Percentiles rank a stretch among this genome's conserved stretches.
phyloP scores from a whole-genome alignment of 805 yeast species.

The Kazachstania bromeliacearum region DNA sequence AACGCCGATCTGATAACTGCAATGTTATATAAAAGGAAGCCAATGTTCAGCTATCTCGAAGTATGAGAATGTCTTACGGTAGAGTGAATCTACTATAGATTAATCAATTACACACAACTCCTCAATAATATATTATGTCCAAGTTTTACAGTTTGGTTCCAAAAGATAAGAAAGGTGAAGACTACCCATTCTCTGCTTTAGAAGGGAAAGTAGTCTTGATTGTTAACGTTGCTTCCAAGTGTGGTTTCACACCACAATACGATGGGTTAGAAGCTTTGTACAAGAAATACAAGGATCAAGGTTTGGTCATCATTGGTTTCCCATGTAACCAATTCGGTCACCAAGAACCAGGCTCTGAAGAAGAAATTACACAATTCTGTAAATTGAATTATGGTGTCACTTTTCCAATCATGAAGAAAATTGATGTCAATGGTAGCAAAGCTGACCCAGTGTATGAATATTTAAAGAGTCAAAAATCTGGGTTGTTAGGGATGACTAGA shows the following conservation, averaged over 20 bases:
- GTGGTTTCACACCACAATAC: constrained; percentile 72
- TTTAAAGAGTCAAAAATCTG: constrained; percentile 57
- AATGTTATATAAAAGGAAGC: no score
- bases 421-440: constrained; percentile 79
- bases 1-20: no score
- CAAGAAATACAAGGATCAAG: constrained; percentile 52
- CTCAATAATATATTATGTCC: constrained; percentile 23
- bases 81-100: no score
- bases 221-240: constrained; percentile 84
- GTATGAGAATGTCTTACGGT: no score
- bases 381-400: constrained; percentile 76
- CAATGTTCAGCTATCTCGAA: no score
- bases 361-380: constrained; percentile 68
- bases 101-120: no score
- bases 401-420: constrained; percentile 79
- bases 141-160: constrained; percentile 60
- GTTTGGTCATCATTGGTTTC: constrained; percentile 66
- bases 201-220: constrained; percentile 74
- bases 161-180: constrained; percentile 46
- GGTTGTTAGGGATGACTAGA: constrained; percentile 55
- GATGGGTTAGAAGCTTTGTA: constrained; percentile 60
- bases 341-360: constrained; percentile 64
- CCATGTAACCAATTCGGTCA: constrained; percentile 87
- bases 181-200: constrained; percentile 49
- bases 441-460: constrained; percentile 74